Percentiles rank a stretch among this genome's conserved stretches.
phyloP scores from a whole-genome alignment of 371 early-diverging fungal species.

The Parasitella parasitica region DNA sequence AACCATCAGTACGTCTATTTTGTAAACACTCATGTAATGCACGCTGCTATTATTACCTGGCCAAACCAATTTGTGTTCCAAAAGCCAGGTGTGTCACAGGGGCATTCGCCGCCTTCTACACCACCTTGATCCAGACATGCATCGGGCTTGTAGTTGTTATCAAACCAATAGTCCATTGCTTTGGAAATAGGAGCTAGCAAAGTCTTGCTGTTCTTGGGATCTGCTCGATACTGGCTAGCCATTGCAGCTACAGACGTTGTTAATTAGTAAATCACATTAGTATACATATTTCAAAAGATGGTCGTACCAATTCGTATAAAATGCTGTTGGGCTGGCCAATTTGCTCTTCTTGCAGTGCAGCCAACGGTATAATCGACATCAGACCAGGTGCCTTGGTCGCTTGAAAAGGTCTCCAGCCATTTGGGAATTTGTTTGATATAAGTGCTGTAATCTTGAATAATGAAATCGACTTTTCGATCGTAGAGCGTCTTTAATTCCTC shows the following conservation, averaged over 20 bases:
- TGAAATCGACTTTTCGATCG: conserved; percentile 14
- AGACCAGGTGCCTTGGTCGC: conserved; percentile 16
- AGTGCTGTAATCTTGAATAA: conserved; percentile 11
- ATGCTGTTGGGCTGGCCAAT: conserved; percentile 33
- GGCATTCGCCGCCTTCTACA: conserved; percentile 24
- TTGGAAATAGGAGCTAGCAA: conserved; percentile 10
- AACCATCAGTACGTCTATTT: not conserved
- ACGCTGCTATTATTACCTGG: conserved; percentile 17
- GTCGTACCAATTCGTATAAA: conserved; percentile 18
- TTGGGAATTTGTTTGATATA: conserved; percentile 1
- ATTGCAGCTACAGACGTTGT: conserved; percentile 27
- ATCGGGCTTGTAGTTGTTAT: conserved; percentile 21
- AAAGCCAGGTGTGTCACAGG: conserved; percentile 34
- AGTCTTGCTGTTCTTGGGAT: not conserved
- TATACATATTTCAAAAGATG: not conserved
- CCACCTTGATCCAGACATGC: conserved; percentile 29
- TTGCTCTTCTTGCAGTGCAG: conserved; percentile 27
- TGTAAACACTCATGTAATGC: not conserved
- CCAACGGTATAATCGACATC: conserved; percentile 30
- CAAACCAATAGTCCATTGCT: conserved; percentile 30
- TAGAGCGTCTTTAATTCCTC: conserved; percentile 15
- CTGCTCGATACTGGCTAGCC: conserved; percentile 18
- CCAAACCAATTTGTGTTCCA: conserved; percentile 41
- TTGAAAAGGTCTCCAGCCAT: conserved; percentile 10
- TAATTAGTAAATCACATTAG: too few relatives aligned